Evolutionary conservation across 495 filamentous ascomycete species (phyloP).

Genomic region (Bathelium albidoporum): DNA sequence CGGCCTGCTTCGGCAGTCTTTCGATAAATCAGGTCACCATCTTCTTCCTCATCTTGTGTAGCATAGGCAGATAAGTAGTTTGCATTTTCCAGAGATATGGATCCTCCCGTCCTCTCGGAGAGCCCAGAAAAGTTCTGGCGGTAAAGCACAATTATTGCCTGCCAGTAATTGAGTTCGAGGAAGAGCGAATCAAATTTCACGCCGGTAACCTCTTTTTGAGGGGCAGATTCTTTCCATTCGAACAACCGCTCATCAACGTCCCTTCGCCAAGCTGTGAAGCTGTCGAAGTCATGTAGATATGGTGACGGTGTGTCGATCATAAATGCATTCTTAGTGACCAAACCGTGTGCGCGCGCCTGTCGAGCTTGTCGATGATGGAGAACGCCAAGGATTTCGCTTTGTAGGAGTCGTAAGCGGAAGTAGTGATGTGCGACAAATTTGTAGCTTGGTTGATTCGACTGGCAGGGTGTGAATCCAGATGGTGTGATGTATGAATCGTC

Average conservation of each 20-base stretch:
- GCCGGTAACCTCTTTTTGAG: conserved; percentile 64
- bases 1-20: conserved; percentile 93
- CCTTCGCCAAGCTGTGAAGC: conserved; percentile 76
- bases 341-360: conserved; percentile 44
- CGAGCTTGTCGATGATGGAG: conserved; percentile 80
- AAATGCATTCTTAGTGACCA: conserved; percentile 53
- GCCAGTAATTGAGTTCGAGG: conserved; percentile 92
- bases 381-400: conserved; percentile 92
- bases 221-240: conserved; percentile 80
- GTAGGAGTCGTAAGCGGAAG: conserved; percentile 78
- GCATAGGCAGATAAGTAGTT: conserved; percentile 46
- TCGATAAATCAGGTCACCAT: conserved; percentile 82
- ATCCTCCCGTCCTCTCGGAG: neutral
- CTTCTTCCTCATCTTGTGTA: conserved; percentile 55
- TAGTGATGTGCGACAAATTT: conserved; percentile 88
- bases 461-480: conserved; percentile 49
- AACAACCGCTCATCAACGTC: conserved; percentile 76
- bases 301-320: conserved; percentile 73
- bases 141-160: conserved; percentile 95
- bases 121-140: conserved; percentile 69
- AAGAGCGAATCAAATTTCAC: conserved; percentile 81
- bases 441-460: conserved; percentile 54
- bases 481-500: conserved; percentile 87
- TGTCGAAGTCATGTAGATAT: conserved; percentile 73
- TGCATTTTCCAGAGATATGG: conserved; percentile 40